phyloP scores from a whole-genome alignment of 2,329 filamentous ascomycete species.

The Trichoderma breve region DNA sequence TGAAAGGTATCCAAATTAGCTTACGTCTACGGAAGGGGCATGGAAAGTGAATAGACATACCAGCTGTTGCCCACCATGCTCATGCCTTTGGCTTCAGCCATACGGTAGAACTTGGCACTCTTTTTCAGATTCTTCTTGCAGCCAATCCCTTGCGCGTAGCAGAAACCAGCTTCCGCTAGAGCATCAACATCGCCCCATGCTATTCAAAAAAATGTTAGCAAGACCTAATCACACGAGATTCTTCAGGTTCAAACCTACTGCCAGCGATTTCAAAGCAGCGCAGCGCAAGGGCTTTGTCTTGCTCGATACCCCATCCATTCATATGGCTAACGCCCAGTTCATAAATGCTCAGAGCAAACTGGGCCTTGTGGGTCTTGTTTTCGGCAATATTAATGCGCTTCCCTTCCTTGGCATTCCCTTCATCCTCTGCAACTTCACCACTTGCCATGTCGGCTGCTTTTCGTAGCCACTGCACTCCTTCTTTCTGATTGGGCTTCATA shows the following conservation, averaged over 20 bases:
- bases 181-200: slow-evolving; percentile 95
- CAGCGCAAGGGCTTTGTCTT: slow-evolving; percentile 83
- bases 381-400: slow-evolving; percentile 65
- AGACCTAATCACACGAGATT: not conserved
- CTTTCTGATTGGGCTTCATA: slow-evolving; percentile 85
- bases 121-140: slow-evolving; percentile 97
- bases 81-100: slow-evolving; percentile 89
- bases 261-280: slow-evolving; percentile 96
- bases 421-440: slow-evolving; percentile 79
- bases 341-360: slow-evolving; percentile 94
- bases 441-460: slow-evolving; percentile 85
- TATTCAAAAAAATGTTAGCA: slow-evolving; percentile 35
- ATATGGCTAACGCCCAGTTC: slow-evolving; percentile 95
- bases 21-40: not conserved
- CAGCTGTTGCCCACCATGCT: slow-evolving; percentile 98
- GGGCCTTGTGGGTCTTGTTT: slow-evolving; percentile 80
- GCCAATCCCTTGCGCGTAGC: slow-evolving; percentile 88
- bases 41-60: slow-evolving; percentile 53
- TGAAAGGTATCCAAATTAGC: slow-evolving; percentile 35
- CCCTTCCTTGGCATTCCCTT: slow-evolving; percentile 62
- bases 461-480: slow-evolving; percentile 88
- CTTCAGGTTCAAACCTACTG: slow-evolving; percentile 48
- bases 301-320: slow-evolving; percentile 96
- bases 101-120: slow-evolving; percentile 84
- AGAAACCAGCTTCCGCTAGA: slow-evolving; percentile 90